Conservation (phyloP, 345 rosid genomes). For the Ceriops decandra region DNA sequence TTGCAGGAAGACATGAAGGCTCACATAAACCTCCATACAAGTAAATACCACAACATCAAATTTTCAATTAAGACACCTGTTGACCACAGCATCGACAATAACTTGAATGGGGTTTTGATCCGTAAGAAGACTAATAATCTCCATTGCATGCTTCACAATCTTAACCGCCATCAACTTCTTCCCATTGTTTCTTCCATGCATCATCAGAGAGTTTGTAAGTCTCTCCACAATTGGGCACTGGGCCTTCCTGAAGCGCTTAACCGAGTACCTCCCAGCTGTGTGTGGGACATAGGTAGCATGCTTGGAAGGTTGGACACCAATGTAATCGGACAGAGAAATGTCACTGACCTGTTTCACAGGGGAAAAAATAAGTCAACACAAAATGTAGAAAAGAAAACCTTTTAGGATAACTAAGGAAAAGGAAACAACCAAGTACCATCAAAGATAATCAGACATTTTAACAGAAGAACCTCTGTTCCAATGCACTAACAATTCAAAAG, state of each 20-base stretch:
- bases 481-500: not conserved
- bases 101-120: conserved; percentile 90
- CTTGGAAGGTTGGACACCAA: conserved; percentile 64
- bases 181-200: conserved; percentile 92
- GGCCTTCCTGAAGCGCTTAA: conserved; percentile 90
- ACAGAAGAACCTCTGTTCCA: not conserved
- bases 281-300: conserved; percentile 91
- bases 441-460: not conserved
- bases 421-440: not conserved
- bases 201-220: conserved; percentile 92
- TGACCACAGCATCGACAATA: conserved; percentile 79
- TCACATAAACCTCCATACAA: not conserved
- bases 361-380: not conserved
- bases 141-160: conserved; percentile 87
- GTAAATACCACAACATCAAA: not conserved
- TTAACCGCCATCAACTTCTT: conserved; percentile 89
- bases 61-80: conserved; percentile 47
- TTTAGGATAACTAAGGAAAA: not conserved
- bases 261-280: conserved; percentile 94
- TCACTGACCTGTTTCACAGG: conserved; percentile 49
- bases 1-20: not conserved
- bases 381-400: not conserved
- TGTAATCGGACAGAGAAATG: conserved; percentile 65
- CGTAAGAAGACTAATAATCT: conserved; percentile 76
- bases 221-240: conserved; percentile 95